Base-by-base conservation (phyloP, 129 eudicot species). In the Calendula officinalis region DNA sequence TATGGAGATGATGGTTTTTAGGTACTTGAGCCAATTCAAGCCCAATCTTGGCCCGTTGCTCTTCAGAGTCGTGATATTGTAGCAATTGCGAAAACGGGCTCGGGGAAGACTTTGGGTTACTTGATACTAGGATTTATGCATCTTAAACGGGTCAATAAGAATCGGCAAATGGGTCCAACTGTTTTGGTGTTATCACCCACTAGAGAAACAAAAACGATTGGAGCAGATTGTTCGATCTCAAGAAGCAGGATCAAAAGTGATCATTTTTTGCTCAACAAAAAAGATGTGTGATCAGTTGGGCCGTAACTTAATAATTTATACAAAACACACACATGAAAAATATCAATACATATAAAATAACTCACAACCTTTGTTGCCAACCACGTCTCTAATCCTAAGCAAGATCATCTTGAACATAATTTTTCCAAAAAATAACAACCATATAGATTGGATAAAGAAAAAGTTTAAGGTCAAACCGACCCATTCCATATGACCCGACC, bases 1-100 rank as follows among this genome's bases (percentile, higher is more conserved):
- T 73, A 84, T 27, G 35, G 79, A 69, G 66, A 68, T 69, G 73
- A 39, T 67, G 56, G 60, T 75, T 77, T 68, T 85, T 80, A 91
- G 98, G 88, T 76, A 67, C 85, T 58, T 47, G 78, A 68, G 56
- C 98, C 98, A 3, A 92, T 92, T 39, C 96, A 92, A 84, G 98
- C 98, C 40, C 98, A 92, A 36, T 92, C 98, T 39, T 92, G 98
- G 98, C 96, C 98, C 14, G 78, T 92, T 79, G 98, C 98, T 53
- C 82, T 92, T 60, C 96, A 92, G 75, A 83, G 82, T 37, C 89
- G 88, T 35, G 98, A 92, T 64, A 87, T 92, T 43, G 98, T 92
- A 48, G 98, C 98, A 13, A 77, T 87, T 77, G 98, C 98, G 27
- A 92, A 85, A 80, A 92, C 98, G 3, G 99, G 99, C 15, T 94